phyloP scores from a whole-genome alignment of 2,329 filamentous ascomycete species.

The Colletotrichum plurivorum region DNA sequence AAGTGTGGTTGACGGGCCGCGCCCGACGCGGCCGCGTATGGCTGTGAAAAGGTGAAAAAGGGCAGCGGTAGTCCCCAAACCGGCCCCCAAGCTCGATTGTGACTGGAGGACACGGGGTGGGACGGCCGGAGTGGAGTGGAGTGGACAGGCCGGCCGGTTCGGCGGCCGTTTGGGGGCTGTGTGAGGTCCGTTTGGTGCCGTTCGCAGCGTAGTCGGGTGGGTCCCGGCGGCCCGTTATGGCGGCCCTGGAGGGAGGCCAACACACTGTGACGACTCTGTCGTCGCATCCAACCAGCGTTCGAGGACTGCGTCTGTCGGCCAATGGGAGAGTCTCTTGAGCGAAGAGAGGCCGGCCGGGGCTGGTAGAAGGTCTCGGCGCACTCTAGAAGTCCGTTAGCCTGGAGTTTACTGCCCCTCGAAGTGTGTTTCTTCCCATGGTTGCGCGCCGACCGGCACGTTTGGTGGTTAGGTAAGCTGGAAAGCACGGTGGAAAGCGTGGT shows the following conservation, averaged over 20 bases:
- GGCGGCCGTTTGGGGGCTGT: slow-evolving; percentile 36
- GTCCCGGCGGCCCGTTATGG: slow-evolving; percentile 36
- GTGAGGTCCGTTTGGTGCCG: slow-evolving; percentile 1
- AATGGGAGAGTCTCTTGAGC: slow-evolving; percentile 9
- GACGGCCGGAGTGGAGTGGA: not conserved
- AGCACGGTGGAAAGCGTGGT: not conserved
- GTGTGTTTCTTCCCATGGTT: too few species aligned
- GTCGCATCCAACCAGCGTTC: not conserved
- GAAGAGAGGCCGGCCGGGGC: not conserved
- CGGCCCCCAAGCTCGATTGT: not conserved
- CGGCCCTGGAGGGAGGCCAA: slow-evolving; percentile 23
- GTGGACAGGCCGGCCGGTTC: slow-evolving; percentile 25
- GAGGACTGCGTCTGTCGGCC: slow-evolving; percentile 7
- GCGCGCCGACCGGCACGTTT: too few species aligned
- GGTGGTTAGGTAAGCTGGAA: too few species aligned
- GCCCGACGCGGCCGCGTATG: slow-evolving; percentile 28
- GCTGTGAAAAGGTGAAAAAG: slow-evolving; percentile 21
- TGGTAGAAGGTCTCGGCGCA: not conserved
- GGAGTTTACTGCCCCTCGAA: not conserved
- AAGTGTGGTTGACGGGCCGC: slow-evolving; percentile 8
- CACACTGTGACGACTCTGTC: too few species aligned
- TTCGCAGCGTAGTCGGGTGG: slow-evolving; percentile 30
- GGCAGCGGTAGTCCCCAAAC: not conserved
- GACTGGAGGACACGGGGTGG: slow-evolving; percentile 7
- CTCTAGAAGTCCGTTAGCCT: not conserved